Conservation (phyloP, 371 early-diverging fungal species). For the Phascolomyces articulosus region DNA sequence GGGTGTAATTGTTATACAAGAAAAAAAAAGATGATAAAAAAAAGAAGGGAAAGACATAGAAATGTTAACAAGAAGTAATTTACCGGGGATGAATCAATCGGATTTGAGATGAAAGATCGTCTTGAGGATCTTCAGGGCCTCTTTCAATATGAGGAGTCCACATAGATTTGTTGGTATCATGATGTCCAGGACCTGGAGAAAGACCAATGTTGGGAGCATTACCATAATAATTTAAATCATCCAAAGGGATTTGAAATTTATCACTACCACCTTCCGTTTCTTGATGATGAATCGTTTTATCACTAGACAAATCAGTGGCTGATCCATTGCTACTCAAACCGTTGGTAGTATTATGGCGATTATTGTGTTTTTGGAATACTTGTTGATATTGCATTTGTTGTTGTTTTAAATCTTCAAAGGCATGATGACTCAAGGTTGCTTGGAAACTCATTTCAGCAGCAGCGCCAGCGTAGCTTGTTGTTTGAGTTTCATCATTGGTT, state of each 20-base stretch:
- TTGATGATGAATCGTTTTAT: neutral
- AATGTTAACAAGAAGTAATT: no score
- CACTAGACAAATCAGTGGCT: neutral
- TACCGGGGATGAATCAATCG: constrained; percentile 8
- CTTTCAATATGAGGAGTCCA: constrained; percentile 3
- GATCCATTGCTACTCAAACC: neutral
- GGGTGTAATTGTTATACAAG: neutral
- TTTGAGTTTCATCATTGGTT: constrained; percentile 13
- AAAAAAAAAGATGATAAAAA: neutral
- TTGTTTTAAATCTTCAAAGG: constrained; percentile 19
- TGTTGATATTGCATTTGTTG: constrained; percentile 26
- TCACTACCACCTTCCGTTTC: no score
- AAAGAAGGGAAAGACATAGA: neutral
- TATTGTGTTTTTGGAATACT: constrained; percentile 25
- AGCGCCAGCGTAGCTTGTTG: constrained; percentile 5
- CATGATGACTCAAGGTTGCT: constrained; percentile 13
- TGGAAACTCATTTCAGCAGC: constrained; percentile 17
- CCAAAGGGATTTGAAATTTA: neutral
- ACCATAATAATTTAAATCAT: neutral
- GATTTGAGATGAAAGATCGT: constrained; percentile 17
- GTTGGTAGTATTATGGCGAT: constrained; percentile 6
- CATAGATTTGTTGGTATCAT: neutral
- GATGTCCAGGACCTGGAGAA: neutral
- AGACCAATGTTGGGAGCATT: neutral
- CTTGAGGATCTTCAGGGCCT: constrained; percentile 10